Percentiles rank a stretch among this genome's conserved stretches.
phyloP scores from a whole-genome alignment of 2,329 filamentous ascomycete genomes.

The Aspergillus tubingensis region DNA sequence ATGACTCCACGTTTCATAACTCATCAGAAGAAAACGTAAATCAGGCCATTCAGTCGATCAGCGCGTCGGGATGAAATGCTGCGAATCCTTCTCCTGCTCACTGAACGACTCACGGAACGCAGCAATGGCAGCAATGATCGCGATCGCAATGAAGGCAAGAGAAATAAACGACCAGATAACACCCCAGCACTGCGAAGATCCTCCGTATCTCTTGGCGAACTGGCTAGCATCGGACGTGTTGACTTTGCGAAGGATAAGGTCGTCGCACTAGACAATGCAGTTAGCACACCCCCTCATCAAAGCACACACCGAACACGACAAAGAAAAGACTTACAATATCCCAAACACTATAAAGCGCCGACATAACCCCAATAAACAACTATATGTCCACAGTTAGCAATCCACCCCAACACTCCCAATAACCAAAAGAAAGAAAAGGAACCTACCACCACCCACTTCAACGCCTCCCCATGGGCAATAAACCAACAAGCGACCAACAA shows the following conservation, averaged over 20 bases:
- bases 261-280: constrained; percentile 61
- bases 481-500: constrained; percentile 77
- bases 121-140: constrained; percentile 74
- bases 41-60: constrained; percentile 6
- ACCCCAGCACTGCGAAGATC: constrained; percentile 79
- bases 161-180: constrained; percentile 76
- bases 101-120: constrained; percentile 71
- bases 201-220: constrained; percentile 75
- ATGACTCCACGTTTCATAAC: background rate
- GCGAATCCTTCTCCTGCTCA: constrained; percentile 68
- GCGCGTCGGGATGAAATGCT: constrained; percentile 62
- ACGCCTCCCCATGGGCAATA: constrained; percentile 71
- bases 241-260: constrained; percentile 76
- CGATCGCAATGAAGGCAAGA: constrained; percentile 68
- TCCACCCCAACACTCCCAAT: no score
- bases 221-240: constrained; percentile 78
- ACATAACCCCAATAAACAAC: constrained; percentile 83
- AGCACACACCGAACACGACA: constrained; percentile 3
- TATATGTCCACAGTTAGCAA: constrained; percentile 28
- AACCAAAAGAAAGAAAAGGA: background rate
- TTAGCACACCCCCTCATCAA: background rate
- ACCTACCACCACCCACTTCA: constrained; percentile 69
- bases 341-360: constrained; percentile 77
- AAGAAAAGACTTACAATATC: constrained; percentile 61
- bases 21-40: background rate